phyloP scores from a whole-genome alignment of 192 early-diverging fungal genomes.

The Tieghemiomyces parasiticus region DNA sequence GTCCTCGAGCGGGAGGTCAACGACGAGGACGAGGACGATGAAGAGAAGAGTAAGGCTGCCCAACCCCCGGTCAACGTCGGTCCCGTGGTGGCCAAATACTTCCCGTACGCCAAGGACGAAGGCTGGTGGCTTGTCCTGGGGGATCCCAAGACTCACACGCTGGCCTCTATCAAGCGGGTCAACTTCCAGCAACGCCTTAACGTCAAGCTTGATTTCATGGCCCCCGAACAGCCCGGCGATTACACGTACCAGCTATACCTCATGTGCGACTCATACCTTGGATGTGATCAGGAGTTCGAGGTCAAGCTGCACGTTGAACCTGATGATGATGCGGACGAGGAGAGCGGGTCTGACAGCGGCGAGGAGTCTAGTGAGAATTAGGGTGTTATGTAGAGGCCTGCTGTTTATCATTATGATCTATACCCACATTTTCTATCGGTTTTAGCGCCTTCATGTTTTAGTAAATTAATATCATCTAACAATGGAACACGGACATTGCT shows the following conservation, averaged over 20 bases:
- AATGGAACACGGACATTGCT: too few relatives aligned
- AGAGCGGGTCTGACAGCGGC: too few relatives aligned
- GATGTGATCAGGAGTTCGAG: conserved; percentile 92
- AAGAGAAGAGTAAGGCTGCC: conserved; percentile 7
- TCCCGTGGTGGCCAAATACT: conserved; percentile 84
- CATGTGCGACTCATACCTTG: conserved; percentile 90
- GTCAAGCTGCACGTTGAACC: conserved; percentile 39
- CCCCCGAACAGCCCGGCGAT: conserved; percentile 45
- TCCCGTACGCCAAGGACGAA: conserved; percentile 78
- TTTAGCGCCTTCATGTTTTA: too few relatives aligned
- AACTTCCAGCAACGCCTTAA: conserved; percentile 40
- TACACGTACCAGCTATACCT: conserved; percentile 62
- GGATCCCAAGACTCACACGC: conserved; percentile 53
- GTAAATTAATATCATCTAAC: too few relatives aligned
- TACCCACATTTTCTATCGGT: too few relatives aligned
- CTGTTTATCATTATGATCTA: too few relatives aligned
- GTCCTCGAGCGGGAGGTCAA: conserved; percentile 71
- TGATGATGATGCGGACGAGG: conserved; percentile 33
- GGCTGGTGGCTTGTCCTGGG: conserved; percentile 97
- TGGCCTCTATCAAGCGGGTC: conserved; percentile 83
- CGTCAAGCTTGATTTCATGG: conserved; percentile 74
- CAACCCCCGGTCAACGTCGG: conserved; percentile 31
- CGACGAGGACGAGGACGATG: conserved; percentile 45
- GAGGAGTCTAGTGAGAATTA: too few relatives aligned
- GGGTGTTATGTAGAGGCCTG: too few relatives aligned